phyloP scores from a whole-genome alignment of 345 rosid genomes.

The Hirschfeldia incana region DNA sequence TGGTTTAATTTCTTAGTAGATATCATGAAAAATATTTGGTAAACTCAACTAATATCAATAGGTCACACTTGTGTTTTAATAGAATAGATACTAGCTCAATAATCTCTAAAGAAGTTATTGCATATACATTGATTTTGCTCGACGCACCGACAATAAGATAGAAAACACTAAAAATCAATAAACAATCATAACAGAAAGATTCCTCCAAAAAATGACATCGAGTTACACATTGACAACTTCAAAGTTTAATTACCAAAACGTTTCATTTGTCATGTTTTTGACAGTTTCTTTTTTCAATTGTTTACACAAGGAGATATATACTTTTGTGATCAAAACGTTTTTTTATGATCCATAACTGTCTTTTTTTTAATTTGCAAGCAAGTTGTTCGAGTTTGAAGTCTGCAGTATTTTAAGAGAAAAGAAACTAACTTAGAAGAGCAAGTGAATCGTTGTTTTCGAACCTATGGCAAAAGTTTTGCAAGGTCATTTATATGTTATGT shows the following conservation, averaged over 20 bases:
- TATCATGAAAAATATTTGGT: too few relatives aligned
- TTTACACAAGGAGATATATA: background rate
- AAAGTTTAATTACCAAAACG: conserved; percentile 23
- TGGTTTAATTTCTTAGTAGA: too few relatives aligned
- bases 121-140: background rate
- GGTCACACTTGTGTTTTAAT: too few relatives aligned
- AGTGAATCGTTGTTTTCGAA: background rate
- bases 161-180: background rate
- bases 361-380: too few relatives aligned
- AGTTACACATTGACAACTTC: conserved; percentile 24
- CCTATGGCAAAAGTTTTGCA: conserved; percentile 12
- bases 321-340: background rate
- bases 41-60: too few relatives aligned
- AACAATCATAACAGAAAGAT: background rate
- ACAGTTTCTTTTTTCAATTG: conserved; percentile 6
- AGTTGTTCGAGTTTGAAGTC: too few relatives aligned
- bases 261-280: conserved; percentile 25
- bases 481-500: background rate
- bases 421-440: too few relatives aligned
- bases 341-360: background rate
- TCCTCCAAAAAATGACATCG: background rate
- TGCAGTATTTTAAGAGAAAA: too few relatives aligned
- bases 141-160: background rate
- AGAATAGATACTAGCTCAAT: background rate
- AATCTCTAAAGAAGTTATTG: background rate